Conservation (phyloP, 768 basidiomycete species). For the Cystofilobasidium capitatum region DNA sequence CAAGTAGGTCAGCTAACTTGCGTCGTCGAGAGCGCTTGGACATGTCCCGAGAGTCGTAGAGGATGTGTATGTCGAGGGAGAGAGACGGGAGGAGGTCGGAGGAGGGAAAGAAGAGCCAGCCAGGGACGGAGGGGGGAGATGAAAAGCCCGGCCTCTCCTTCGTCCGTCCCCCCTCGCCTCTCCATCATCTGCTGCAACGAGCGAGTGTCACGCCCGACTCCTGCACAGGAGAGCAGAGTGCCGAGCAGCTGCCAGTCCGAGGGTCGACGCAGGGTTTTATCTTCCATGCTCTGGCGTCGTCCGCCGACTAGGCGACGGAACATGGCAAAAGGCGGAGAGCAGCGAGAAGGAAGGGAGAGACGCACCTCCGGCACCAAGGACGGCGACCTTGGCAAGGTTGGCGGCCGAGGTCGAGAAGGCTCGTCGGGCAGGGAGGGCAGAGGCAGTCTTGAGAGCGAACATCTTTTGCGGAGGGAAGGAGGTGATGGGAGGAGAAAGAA, state of each 20-base stretch:
- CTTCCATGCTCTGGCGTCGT: too few species aligned
- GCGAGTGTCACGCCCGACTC: too few species aligned
- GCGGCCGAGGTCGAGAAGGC: conserved; percentile 39
- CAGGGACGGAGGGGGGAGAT: background rate
- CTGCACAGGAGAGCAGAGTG: too few species aligned
- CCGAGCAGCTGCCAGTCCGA: too few species aligned
- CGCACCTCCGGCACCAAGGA: conserved; percentile 87
- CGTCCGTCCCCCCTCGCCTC: background rate
- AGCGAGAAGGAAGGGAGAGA: conserved; percentile 20
- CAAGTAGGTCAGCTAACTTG: background rate
- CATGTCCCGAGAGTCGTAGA: too few species aligned
- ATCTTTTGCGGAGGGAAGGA: conserved; percentile 28
- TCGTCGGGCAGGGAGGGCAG: conserved; percentile 30
- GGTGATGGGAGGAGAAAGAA: background rate
- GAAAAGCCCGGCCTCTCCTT: background rate
- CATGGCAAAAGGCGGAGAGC: background rate
- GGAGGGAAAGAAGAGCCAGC: background rate
- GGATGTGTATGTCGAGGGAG: too few species aligned
- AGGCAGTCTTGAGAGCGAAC: conserved; percentile 36
- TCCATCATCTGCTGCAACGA: background rate
- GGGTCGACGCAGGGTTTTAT: too few species aligned
- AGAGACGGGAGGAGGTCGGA: too few species aligned
- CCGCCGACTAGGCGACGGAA: background rate
- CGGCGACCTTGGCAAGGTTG: conserved; percentile 68
- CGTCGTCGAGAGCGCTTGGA: too few species aligned